Base-by-base conservation (phyloP, 2,329 filamentous ascomycete species). In the Raffaelea albimanens region DNA sequence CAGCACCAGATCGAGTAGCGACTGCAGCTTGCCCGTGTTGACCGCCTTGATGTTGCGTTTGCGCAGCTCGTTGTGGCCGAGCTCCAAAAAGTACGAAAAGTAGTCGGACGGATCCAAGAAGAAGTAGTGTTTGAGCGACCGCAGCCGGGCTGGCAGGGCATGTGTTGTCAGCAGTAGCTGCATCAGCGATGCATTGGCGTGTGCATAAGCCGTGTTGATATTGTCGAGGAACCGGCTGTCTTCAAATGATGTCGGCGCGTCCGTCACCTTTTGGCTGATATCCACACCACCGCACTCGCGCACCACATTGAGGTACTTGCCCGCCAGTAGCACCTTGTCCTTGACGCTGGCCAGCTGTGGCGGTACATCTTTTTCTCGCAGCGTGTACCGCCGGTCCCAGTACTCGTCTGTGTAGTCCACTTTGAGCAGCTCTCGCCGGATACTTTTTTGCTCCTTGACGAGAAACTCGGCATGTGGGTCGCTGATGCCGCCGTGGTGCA, bases 361-460 rank as follows among this genome's bases (percentile, higher is more conserved):
- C 3, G 93, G 93, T 1, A 97, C 83, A 51, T 95, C 86, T 43
- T 87, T 82, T 52, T 95, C 88, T 50, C 93, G 83, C 53, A 98
- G 85, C 4, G 93, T 97, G 61, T 98, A 98, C 53, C 93, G 78
- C 60, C 95, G 88, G 63, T 98, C 93, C 93, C 93, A 98, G 64
- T 98, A 98, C 60, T 98, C 93, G 63, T 98, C 93, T 0, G 91
- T 98, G 59, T 97, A 98, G 63, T 98, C 93, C 61, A 95, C 84
- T 60, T 97, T 89, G 3, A 98, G 70, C 50, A 87, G 78, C 62
- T 97, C 93, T 38, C 93, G 80, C 50, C 85, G 84, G 57, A 98
- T 96, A 59, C 90, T 95, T 65, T 91, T 94, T 58, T 95, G 88
- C 63, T 97, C 93, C 60, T 94, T 94, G 60, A 98, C 83, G 46